Base-by-base conservation (phyloP, 108 stramenopile species). In the Cyclotella cryptica region DNA sequence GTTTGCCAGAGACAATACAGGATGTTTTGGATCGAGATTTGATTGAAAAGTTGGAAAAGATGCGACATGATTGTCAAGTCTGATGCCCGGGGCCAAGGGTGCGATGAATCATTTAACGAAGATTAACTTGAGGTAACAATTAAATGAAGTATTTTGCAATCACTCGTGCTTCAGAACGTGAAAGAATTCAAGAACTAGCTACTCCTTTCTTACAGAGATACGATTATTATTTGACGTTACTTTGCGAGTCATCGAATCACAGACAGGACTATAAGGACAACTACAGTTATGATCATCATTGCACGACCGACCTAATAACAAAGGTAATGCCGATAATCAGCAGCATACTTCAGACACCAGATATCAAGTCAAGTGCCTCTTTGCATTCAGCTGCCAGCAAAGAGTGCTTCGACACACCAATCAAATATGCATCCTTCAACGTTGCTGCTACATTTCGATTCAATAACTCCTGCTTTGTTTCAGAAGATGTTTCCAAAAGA, bases 1-100 rank as follows among this genome's bases (percentile, higher is more conserved):
- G 72, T 13, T 44, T 81, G 13, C 91, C 91, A 14, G 75, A 81
- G 29, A 75, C 80, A 45, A 11, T 92, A 60, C 46, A 29, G 30
- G 49, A 84, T 22, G 29, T 66, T 39, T 68, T 92, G 35, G 81
- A 87, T 51, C 30, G 28, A 11, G 86, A 84, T 5, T 70, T 85
- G 64, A 66, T 92, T 46, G 66, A 77, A 10, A 65, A 71, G 41
- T 72, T 77, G 5, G 84, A 84, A 26, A 69, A 77, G 21, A 69
- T 27, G 45, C 81, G 75, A 39, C 7, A 2, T 14, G 60, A 61
- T 12, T 61, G 60, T n/a, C 60, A 61, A n/a, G 14, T 0, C 14
- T 19, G 12, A 19, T 39, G 30, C 19, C 35, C 24, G 55, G n/a
- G 55, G 24, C n/a, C 11, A 22, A 49, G 47, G 15, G 9, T 7